These are phyloP conservation scores for Debaryomyces maramus DNA, from an alignment of 805 yeast genomes.

Conservation along the genomic window DNA sequence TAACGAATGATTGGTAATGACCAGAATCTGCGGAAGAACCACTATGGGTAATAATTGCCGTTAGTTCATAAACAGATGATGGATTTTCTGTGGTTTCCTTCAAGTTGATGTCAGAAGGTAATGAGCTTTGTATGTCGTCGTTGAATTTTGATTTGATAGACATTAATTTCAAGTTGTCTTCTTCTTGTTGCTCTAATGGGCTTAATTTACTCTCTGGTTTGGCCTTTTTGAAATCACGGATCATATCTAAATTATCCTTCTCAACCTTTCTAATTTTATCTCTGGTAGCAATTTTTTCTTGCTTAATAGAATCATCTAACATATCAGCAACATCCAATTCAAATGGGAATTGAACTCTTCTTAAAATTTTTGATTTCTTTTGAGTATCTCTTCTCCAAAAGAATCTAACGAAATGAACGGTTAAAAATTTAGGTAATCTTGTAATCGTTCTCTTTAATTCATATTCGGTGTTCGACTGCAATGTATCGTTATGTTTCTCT, in stretches of 20 bases:
- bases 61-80: slow-evolving; percentile 80
- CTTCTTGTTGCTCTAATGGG: slow-evolving; percentile 56
- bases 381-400: slow-evolving; percentile 93
- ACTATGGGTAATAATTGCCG: slow-evolving; percentile 85
- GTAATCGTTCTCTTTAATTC: slow-evolving; percentile 61
- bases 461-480: slow-evolving; percentile 71
- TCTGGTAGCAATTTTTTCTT: slow-evolving; percentile 65
- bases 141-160: slow-evolving; percentile 53
- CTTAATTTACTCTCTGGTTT: slow-evolving; percentile 34
- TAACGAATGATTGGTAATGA: slow-evolving; percentile 89
- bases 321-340: slow-evolving; percentile 86
- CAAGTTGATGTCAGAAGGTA: slow-evolving; percentile 33
- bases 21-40: slow-evolving; percentile 98
- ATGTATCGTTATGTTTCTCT: slow-evolving; percentile 71
- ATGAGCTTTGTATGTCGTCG: slow-evolving; percentile 43
- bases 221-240: slow-evolving; percentile 70
- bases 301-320: slow-evolving; percentile 73
- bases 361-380: slow-evolving; percentile 87
- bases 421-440: slow-evolving; percentile 81
- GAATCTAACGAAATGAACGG: slow-evolving; percentile 91
- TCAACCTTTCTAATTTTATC: slow-evolving; percentile 77
- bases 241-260: slow-evolving; percentile 69
- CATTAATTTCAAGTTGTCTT: slow-evolving; percentile 49
- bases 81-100: slow-evolving; percentile 69
- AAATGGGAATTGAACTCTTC: slow-evolving; percentile 94